phyloP scores from a whole-genome alignment of 2,329 filamentous ascomycete species.

The Magnaporthiopsis poae region DNA sequence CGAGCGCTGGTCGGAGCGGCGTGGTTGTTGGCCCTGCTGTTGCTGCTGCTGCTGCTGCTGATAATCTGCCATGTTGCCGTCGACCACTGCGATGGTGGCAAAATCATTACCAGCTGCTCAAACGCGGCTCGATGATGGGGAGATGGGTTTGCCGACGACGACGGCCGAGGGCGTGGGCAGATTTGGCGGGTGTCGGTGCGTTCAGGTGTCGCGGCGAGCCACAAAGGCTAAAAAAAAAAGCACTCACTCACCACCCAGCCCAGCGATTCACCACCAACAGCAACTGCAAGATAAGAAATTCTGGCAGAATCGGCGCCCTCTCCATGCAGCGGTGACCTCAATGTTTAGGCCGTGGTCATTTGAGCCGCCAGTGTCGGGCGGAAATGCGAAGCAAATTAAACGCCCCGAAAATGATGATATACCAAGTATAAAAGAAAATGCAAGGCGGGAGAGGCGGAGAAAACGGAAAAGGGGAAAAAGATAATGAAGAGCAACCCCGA shows the following conservation, averaged over 20 bases:
- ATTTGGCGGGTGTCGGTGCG: neutral
- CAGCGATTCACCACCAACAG: neutral
- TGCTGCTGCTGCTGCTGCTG: slow-evolving; percentile 43
- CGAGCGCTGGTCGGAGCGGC: slow-evolving; percentile 16
- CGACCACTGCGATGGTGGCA: slow-evolving; percentile 1
- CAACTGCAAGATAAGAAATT: neutral
- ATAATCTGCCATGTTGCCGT: slow-evolving; percentile 45
- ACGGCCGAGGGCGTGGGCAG: neutral
- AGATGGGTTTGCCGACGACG: neutral
- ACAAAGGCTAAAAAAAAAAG: neutral
- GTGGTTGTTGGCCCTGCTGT: slow-evolving; percentile 15
- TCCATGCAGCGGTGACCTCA: neutral
- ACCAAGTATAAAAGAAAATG: neutral
- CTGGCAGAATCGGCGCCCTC: neutral
- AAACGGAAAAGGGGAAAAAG: neutral
- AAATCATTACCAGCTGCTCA: neutral
- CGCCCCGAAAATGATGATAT: neutral
- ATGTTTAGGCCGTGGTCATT: neutral
- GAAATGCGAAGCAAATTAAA: neutral
- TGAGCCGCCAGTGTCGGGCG: neutral
- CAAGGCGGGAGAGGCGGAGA: neutral
- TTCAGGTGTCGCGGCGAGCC: neutral
- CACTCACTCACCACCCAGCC: neutral
- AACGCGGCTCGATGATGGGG: neutral
- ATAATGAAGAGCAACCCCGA: neutral